Base-by-base conservation (phyloP, 257 asterid species). In the Solanum phureja region DNA sequence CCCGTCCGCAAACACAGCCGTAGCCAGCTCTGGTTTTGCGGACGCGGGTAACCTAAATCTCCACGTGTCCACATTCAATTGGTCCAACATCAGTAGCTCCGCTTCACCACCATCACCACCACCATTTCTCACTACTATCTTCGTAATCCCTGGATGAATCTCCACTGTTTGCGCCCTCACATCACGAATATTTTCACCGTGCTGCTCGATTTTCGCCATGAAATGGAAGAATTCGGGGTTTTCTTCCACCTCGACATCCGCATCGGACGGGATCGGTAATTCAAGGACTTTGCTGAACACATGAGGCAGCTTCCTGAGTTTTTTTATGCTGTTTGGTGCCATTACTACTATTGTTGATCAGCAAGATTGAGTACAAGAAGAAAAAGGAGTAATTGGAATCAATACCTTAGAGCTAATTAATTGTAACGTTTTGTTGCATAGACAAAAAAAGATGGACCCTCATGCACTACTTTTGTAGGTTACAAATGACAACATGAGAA, bases 101-200 rank as follows among this genome's bases (percentile, higher is more conserved):
- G 5, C 74, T 24, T 13, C 56, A 10, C 29, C 84, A 42, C 14
- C 14, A 19, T 13, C 56, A 10, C 29, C 84, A 42, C 14, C 14
- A 19, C 79, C 88, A 64, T 88, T 90, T 91, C 95, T 89, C 38
- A 95, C 90, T 62, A 94, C 95, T 85, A 94, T 89, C 93, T 95
- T 95, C 73, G 92, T 86, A 72, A 95, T 92, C 9, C 97, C 96
- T 0, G 97, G 98, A 83, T 91, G 94, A 40, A 95, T 95, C 92
- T 95, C 97, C 69, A 92, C 94, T 0, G 93, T 93, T 58, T 90
- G 94, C 27, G 92, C 93, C 88, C 87, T 91, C 4, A 94, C 90
- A 2, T 81, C 74, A 2, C 31, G 12, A n/a, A 76, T 40, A 13
- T 40, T 42, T 56, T 33, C 66, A 7, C 64, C 74, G 0, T 14